Conservation (phyloP, 2,329 filamentous ascomycete genomes). For the Claviceps africana region DNA sequence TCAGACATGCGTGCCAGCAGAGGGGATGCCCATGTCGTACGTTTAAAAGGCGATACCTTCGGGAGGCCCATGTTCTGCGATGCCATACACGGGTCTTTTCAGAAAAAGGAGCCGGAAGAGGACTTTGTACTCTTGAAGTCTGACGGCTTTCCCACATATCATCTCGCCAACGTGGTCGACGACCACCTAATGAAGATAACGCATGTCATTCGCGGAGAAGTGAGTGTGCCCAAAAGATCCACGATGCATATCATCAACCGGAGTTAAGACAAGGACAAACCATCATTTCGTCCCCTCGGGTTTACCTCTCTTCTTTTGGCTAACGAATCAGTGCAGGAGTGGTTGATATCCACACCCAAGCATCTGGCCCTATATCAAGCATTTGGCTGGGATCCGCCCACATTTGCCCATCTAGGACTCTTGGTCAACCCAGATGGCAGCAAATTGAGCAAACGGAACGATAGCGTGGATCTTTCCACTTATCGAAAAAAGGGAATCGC, state of each 20-base stretch:
- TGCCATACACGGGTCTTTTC: conserved; percentile 60
- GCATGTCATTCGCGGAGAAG: conserved; percentile 80
- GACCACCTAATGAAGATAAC: conserved; percentile 93
- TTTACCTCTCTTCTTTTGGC: not conserved
- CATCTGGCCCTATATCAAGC: conserved; percentile 59
- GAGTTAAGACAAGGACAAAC: no score
- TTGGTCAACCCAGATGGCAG: conserved; percentile 54
- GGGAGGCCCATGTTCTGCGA: conserved; percentile 56
- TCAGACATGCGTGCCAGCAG: conserved; percentile 54
- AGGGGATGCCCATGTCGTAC: conserved; percentile 62
- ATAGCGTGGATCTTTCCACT: conserved; percentile 32
- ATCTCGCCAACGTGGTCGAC: conserved; percentile 93
- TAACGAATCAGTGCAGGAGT: conserved; percentile 45
- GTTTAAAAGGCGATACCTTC: conserved; percentile 48
- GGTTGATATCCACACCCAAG: conserved; percentile 84
- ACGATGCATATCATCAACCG: not conserved
- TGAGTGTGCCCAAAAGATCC: conserved; percentile 21
- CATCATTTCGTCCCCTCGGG: no score
- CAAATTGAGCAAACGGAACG: conserved; percentile 77
- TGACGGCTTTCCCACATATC: conserved; percentile 88
- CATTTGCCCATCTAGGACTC: conserved; percentile 70
- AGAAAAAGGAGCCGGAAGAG: conserved; percentile 44
- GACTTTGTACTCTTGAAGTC: conserved; percentile 86
- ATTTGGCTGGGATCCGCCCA: conserved; percentile 58
- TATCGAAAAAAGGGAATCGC: conserved; percentile 34